Evolutionary conservation across 768 basidiomycete genomes (phyloP), one percentile per base, ranked within the genome.

Genomic region (Tylopilus plumbeoviolaceoides): DNA sequence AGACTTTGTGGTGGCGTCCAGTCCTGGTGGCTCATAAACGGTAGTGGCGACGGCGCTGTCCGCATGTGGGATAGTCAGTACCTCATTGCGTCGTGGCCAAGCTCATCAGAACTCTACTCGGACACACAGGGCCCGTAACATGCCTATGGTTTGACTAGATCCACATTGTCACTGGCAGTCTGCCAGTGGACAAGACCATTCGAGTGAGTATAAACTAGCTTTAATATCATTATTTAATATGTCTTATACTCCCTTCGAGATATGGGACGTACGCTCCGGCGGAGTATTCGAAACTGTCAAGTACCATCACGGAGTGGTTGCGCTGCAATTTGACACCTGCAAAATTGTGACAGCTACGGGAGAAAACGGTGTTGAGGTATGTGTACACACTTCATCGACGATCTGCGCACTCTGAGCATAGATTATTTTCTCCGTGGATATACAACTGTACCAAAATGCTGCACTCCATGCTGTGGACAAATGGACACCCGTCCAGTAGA

Each of bases 1-100:
- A 67, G 95, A 99, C 69, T 98, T 95, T 66, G 93, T 99, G 8
- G 97, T 3, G 92, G 89, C 4, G 88, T 98, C 40, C 97, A 98
- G 67, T 98, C 97, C 68, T 98, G 97, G 95, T 97, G 93, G 1
- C 79, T 99, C 33, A 93, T 98, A 5, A 97, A 93, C 60, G 97
- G 95, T 2, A 97, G 93, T 61, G 95, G 93, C 1, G 97, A 99
- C 67, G 94, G 95, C 35, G 95, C 89, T 3, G 95, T 98, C 28
- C 74, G 97, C 58, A 98, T 99, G 95, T 99, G 97, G 97, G 97
- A 99, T 66, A 98, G 94, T 95, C 65, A 79, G 92, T 27, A 18
- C 40, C 23, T 44, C 21, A 51, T 49, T 15, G 20, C 48, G 4
- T 30, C 11, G 3, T 40, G 97, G 97, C 7, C 95, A 98, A 65